Evolutionary conservation across 2,329 filamentous ascomycete species (phyloP), one percentile per base, ranked within the genome.

Genomic region (Apiospora sp.): DNA sequence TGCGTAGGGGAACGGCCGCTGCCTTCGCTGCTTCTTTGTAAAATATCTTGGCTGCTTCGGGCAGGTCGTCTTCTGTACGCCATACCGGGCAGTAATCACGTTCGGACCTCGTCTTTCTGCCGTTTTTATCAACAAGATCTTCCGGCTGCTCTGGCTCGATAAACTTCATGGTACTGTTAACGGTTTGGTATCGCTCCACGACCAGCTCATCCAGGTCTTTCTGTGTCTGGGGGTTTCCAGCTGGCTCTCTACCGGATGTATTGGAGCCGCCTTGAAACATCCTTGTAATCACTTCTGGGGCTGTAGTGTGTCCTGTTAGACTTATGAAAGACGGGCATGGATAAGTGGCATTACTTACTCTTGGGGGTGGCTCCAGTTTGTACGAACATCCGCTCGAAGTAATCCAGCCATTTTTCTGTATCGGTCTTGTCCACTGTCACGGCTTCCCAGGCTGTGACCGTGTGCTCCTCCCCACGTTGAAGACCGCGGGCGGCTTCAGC

Each of bases 321-420:
- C 30, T 64, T 41, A 22, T 22, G 10, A 34, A 41, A n/a, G 30
- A 41, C 58, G 58, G 34, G 58, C n/a, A n/a, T 19, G 58, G 34
- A 16, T 22, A 22, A 16, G 2, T 41, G 6, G 19, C 19, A n/a
- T 41, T 1, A 72, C 76, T 79, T 82, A 82, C 83, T 81, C 74
- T 81, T 83, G 16, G 80, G 77, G 64, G 83, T 80, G 24, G 77
- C 80, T 72, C 87, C 84, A 74, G 86, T 84, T 67, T 34, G 49
- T 24, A 49, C 13, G 7, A 90, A 93, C 64, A 87, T 92, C 72
- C 87, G 86, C 78, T 93, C 91, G 79, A 93, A 95, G 91, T 93
- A 96, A 81, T 94, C 90, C 81, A 97, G 86, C 78, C 95, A 96
- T 73, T 92, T 88, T 77, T 95, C 93, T 49, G 96, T 83, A 74